phyloP scores from a whole-genome alignment of 441 rosid species.

The Omphalea diandra region DNA sequence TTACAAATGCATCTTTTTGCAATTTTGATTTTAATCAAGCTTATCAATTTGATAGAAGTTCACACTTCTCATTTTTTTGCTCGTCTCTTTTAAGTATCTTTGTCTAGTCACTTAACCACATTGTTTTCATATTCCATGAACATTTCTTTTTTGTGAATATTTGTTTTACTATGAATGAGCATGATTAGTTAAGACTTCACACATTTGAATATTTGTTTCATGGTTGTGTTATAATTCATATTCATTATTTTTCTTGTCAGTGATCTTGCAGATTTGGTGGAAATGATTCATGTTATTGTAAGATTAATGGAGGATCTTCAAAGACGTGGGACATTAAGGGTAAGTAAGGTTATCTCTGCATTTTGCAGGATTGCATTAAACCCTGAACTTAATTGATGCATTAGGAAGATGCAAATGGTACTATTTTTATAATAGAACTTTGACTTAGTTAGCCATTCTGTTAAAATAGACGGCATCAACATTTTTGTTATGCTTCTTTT shows the following conservation, averaged over 20 bases:
- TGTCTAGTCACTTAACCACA: background rate
- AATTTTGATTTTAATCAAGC: background rate
- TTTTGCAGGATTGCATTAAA: conserved; percentile 17
- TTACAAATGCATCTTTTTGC: background rate
- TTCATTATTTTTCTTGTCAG: conserved; percentile 48
- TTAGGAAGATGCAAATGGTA: background rate
- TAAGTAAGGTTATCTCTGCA: conserved; percentile 34
- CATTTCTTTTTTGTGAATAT: background rate
- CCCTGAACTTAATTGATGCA: background rate
- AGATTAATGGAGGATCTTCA: conserved; percentile 92
- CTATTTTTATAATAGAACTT: background rate
- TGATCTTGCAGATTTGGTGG: conserved; percentile 95
- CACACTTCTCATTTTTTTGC: background rate
- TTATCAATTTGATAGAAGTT: background rate
- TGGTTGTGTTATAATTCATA: conserved; percentile 20
- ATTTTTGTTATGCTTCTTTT: background rate
- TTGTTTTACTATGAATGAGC: background rate
- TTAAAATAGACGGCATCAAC: too few species aligned
- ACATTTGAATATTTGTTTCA: background rate
- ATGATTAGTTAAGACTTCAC: background rate
- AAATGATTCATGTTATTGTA: conserved; percentile 61
- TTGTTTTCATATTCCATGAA: background rate
- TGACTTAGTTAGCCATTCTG: background rate
- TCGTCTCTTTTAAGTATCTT: background rate
- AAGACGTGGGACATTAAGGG: conserved; percentile 91